phyloP scores from a whole-genome alignment of 768 basidiomycete species.

The Chalciporus pseudorubinellus region DNA sequence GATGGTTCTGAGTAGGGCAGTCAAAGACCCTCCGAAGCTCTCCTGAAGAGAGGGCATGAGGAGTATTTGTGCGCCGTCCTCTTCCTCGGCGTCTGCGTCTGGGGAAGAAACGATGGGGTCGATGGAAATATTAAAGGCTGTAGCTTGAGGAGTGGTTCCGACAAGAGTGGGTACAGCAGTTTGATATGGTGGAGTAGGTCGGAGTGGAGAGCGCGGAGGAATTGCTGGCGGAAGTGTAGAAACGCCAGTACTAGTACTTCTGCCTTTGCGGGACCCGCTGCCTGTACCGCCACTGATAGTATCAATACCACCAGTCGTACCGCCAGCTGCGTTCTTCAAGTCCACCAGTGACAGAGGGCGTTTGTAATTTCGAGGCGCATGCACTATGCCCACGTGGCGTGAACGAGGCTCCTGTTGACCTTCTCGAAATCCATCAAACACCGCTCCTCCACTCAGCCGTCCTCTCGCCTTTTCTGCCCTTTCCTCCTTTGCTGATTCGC shows the following conservation, averaged over 20 bases:
- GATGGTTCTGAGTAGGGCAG: slow-evolving; percentile 30
- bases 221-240: slow-evolving; percentile 21
- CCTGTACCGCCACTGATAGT: slow-evolving; percentile 9
- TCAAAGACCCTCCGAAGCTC: slow-evolving; percentile 33
- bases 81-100: neutral
- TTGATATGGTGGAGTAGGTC: slow-evolving; percentile 23
- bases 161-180: slow-evolving; percentile 9
- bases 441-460: slow-evolving; percentile 17
- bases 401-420: slow-evolving; percentile 39
- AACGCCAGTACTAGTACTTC: neutral
- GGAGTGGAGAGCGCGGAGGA: slow-evolving; percentile 33
- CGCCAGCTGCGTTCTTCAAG: slow-evolving; percentile 18
- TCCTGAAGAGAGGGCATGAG: slow-evolving; percentile 31
- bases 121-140: slow-evolving; percentile 7
- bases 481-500: slow-evolving; percentile 8
- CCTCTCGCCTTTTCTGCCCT: neutral
- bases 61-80: slow-evolving; percentile 13
- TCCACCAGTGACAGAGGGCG: slow-evolving; percentile 30
- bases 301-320: slow-evolving; percentile 6
- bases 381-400: slow-evolving; percentile 44
- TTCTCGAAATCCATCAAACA: slow-evolving; percentile 15
- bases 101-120: slow-evolving; percentile 4
- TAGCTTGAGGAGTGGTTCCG: slow-evolving; percentile 19
- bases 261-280: slow-evolving; percentile 3
- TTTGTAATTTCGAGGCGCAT: slow-evolving; percentile 36